Base-by-base conservation (phyloP, 2,329 filamentous ascomycete species). In the Alternaria ethzedia region DNA sequence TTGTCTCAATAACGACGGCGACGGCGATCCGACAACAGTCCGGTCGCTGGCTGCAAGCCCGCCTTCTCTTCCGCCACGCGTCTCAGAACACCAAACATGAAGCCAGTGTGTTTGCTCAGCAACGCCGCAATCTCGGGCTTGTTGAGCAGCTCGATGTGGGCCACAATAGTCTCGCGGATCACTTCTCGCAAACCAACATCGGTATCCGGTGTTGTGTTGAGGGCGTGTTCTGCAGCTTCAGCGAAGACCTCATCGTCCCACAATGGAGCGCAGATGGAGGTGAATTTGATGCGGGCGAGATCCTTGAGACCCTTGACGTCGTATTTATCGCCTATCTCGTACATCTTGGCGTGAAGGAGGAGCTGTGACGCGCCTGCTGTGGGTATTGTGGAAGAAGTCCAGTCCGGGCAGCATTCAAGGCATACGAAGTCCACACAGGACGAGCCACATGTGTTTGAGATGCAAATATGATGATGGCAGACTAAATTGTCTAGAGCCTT, bases 241-340 rank as follows among this genome's bases (percentile, higher is more conserved):
- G 44, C 30, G 10, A 57, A 57, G 7, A 25, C 3, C 3, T 47
- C 20, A 6, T 21, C 7, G 3, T 47, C 13, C 54, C 54, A 57
- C 10, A 43, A 49, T 11, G 17, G 21, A 2, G 23, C n/a, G 20
- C 54, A 57, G 12, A 15, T 25, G 5, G 7, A 44, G 25, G 17
- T 36, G 28, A 70, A 68, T 44, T 68, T 70, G 13, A 44, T 25
- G n/a, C 13, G 36, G 4, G 54, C 54, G 4, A 66, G 36, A 2
- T 55, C 26, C 36, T 66, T 66, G 2, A 68, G 50, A 7, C 60
- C 60, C 3, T 23, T 12, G 10, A 68, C 44, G 10, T 60, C 17
- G 44, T 66, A 70, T 17, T 70, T 68, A 26, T 70, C 65, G 15
- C 30, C 65, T 1, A 66, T 46, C 20, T 60, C 61, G 26, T 61